phyloP scores from a whole-genome alignment of 1,284 basidiomycete genomes.

The Microbotryum intermedium region DNA sequence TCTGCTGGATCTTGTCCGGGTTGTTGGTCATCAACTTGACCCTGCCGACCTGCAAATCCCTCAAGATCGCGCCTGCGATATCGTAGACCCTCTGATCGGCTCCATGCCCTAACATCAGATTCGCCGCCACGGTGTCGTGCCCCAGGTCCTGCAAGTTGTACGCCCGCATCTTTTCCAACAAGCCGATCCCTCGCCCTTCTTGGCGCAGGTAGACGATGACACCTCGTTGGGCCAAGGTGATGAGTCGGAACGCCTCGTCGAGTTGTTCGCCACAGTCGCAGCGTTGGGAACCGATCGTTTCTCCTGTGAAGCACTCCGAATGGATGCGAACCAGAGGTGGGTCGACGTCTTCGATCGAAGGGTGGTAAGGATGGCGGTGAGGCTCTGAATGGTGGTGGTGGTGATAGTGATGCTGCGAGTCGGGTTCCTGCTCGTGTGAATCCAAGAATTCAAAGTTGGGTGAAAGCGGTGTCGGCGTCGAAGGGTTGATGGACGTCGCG shows the following conservation, averaged over 20 bases:
- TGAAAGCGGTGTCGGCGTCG: conserved; percentile 40
- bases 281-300: conserved; percentile 95
- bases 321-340: conserved; percentile 89
- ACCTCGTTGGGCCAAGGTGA: conserved; percentile 74
- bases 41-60: conserved; percentile 72
- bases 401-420: neutral
- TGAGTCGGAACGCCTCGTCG: conserved; percentile 88
- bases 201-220: conserved; percentile 94
- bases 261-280: conserved; percentile 99
- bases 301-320: conserved; percentile 97
- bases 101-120: conserved; percentile 85
- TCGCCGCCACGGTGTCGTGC: conserved; percentile 95
- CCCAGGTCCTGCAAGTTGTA: conserved; percentile 98
- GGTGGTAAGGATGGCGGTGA: no score
- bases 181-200: conserved; percentile 96
- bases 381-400: neutral
- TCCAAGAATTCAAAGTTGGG: neutral
- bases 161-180: conserved; percentile 90
- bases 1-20: conserved; percentile 87
- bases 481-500: conserved; percentile 50
- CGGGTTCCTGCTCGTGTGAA: neutral
- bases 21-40: conserved; percentile 91
- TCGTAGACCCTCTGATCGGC: conserved; percentile 93
- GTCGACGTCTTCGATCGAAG: conserved; percentile 5
- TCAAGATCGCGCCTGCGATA: conserved; percentile 79